Conservation (phyloP, 148 eudicot genomes). For the Diospyros kaki region DNA sequence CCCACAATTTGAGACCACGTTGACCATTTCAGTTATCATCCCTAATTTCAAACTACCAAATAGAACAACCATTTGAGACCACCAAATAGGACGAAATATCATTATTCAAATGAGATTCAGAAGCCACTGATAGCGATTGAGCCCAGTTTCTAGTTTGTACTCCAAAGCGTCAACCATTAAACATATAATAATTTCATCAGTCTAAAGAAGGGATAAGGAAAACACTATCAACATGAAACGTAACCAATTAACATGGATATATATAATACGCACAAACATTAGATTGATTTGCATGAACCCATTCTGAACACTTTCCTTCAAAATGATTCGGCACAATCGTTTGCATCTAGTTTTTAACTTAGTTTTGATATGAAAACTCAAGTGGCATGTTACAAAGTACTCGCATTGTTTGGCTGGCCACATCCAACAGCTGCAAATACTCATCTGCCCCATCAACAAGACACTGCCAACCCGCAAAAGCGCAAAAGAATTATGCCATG, state of each 20-base stretch:
- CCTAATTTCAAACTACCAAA: too few species aligned
- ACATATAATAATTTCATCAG: background rate
- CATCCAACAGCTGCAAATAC: slow-evolving; percentile 91
- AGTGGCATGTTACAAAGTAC: slow-evolving; percentile 64
- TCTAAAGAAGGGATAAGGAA: background rate
- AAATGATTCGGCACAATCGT: slow-evolving; percentile 6
- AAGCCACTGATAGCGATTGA: too few species aligned
- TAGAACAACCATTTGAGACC: too few species aligned
- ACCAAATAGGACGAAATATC: too few species aligned
- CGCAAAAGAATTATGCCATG: background rate
- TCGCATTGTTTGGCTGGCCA: slow-evolving; percentile 62
- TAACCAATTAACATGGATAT: background rate
- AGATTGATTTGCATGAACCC: background rate
- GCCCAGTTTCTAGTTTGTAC: too few species aligned
- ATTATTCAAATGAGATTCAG: too few species aligned
- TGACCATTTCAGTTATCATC: too few species aligned
- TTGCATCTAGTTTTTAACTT: slow-evolving; percentile 11
- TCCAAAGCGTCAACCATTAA: background rate
- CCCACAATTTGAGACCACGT: too few species aligned
- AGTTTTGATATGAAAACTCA: slow-evolving; percentile 37
- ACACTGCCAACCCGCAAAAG: slow-evolving; percentile 44
- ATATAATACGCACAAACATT: background rate
- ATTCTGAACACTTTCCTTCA: slow-evolving; percentile 19
- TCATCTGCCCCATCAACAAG: slow-evolving; percentile 97
- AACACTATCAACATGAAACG: background rate